Evolutionary conservation across 495 filamentous ascomycete genomes (phyloP).

Genomic region (Ascobolus immersus): DNA sequence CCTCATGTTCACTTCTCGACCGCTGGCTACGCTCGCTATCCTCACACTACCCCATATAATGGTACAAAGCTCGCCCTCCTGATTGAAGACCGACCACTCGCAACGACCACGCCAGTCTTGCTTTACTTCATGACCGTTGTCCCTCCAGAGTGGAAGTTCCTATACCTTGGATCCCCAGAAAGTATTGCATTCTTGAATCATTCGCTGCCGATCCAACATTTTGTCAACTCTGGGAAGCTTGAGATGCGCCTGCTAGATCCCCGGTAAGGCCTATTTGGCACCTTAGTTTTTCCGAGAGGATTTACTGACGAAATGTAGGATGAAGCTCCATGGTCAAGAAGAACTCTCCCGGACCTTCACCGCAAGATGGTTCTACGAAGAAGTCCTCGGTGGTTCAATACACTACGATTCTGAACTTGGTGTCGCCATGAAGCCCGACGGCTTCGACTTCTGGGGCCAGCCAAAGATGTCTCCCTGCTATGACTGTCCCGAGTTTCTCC

Average conservation of each 20-base stretch:
- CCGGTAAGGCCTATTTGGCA: too few species aligned
- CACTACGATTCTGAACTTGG: too few species aligned
- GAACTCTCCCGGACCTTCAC: slow-evolving; percentile 24
- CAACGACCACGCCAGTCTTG: slow-evolving; percentile 23
- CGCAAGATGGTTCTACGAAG: slow-evolving; percentile 22
- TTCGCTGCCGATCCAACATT: slow-evolving; percentile 18
- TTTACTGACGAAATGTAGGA: too few species aligned
- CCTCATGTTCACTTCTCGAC: too few species aligned
- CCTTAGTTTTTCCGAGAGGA: slow-evolving; percentile 21
- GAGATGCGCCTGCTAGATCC: too few species aligned
- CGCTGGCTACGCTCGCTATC: too few species aligned
- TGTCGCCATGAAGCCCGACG: too few species aligned
- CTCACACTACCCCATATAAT: slow-evolving; percentile 18
- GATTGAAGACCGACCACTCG: slow-evolving; percentile 22
- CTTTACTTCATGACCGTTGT: slow-evolving; percentile 28
- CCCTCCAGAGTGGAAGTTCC: slow-evolving; percentile 28
- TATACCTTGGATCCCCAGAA: slow-evolving; percentile 23
- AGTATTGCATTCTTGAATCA: slow-evolving; percentile 19
- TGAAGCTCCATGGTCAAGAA: slow-evolving; percentile 20
- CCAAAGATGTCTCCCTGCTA: too few species aligned
- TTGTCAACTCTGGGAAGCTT: slow-evolving; percentile 21
- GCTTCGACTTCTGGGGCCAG: too few species aligned
- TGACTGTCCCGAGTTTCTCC: slow-evolving; percentile 22
- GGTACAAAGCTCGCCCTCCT: slow-evolving; percentile 25
- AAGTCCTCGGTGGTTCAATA: too few species aligned